A percentile compares a stretch with the other conserved stretches of the same genome.
Evolutionary conservation across 495 filamentous ascomycete species (phyloP).

Genomic region (Aspergillus indologenus): DNA sequence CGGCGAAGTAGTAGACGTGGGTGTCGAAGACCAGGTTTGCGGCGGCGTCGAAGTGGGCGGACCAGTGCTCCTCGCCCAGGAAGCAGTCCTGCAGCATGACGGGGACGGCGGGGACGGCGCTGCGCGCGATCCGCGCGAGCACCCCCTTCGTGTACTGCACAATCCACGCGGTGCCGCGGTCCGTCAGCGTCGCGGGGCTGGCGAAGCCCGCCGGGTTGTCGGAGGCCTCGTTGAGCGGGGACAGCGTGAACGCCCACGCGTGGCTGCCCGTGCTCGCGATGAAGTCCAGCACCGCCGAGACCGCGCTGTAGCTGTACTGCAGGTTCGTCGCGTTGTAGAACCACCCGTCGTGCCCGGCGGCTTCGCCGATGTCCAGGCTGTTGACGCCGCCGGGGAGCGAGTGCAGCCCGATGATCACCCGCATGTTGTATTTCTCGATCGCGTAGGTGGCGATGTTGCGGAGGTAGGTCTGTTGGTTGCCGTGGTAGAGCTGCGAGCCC

Average conservation of each 20-base stretch:
- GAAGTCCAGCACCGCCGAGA: conserved; percentile 27
- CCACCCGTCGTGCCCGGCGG: conserved; percentile 28
- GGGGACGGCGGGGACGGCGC: conserved; percentile 24
- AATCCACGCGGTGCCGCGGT: conserved; percentile 26
- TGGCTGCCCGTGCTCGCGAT: conserved; percentile 23
- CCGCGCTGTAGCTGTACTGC: conserved; percentile 23
- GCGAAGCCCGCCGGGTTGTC: conserved; percentile 28
- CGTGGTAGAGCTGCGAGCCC: conserved; percentile 30
- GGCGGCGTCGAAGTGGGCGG: conserved; percentile 14
- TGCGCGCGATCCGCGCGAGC: conserved; percentile 14
- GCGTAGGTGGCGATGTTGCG: conserved; percentile 28
- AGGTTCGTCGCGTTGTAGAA: conserved; percentile 28
- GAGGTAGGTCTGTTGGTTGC: conserved; percentile 26
- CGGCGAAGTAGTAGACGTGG: conserved; percentile 32
- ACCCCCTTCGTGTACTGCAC: conserved; percentile 27
- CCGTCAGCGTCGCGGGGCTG: conserved; percentile 27
- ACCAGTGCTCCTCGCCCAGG: conserved; percentile 27
- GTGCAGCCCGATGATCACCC: conserved; percentile 31
- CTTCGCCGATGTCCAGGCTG: conserved; percentile 30
- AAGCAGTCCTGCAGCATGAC: conserved; percentile 35
- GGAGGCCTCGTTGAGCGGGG: conserved; percentile 25
- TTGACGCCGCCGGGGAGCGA: conserved; percentile 32
- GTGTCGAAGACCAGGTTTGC: conserved; percentile 33
- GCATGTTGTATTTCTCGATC: conserved; percentile 29
- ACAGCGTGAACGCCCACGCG: conserved; percentile 23